Conservation (phyloP, 2,329 filamentous ascomycete genomes). For the Colletotrichum higginsianum region DNA sequence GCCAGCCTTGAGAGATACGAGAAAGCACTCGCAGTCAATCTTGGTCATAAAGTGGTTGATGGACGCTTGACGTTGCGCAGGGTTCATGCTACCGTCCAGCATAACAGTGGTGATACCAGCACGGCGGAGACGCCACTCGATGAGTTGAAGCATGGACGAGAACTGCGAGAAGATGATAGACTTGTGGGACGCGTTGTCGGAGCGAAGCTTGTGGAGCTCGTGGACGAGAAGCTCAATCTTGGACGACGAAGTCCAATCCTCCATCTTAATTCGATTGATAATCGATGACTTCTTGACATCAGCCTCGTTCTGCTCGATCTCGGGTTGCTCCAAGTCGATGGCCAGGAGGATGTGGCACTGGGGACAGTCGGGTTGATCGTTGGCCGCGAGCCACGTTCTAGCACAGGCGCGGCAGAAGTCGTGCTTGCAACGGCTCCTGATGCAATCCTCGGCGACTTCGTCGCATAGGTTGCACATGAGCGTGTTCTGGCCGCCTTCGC, state of each 20-base stretch:
- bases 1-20: conserved; percentile 96
- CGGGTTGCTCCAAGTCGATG: conserved; percentile 95
- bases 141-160: conserved; percentile 95
- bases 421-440: conserved; percentile 92
- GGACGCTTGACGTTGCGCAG: conserved; percentile 90
- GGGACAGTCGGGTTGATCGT: conserved; percentile 85
- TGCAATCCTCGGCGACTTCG: conserved; percentile 94
- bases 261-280: conserved; percentile 99
- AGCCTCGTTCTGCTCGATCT: conserved; percentile 91
- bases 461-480: conserved; percentile 96
- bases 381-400: conserved; percentile 76
- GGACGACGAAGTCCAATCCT: conserved; percentile 97
- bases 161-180: conserved; percentile 99
- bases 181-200: conserved; percentile 93
- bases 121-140: conserved; percentile 95
- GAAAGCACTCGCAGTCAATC: conserved; percentile 92
- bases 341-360: conserved; percentile 90
- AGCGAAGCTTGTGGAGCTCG: conserved; percentile 91
- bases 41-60: conserved; percentile 99
- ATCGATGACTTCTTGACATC: conserved; percentile 95
- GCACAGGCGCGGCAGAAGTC: conserved; percentile 70
- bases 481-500: conserved; percentile 88
- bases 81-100: conserved; percentile 98
- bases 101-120: conserved; percentile 99
- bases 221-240: conserved; percentile 98